phyloP scores from a whole-genome alignment of 1,284 basidiomycete genomes.

The Ceraceosorus guamensis region DNA sequence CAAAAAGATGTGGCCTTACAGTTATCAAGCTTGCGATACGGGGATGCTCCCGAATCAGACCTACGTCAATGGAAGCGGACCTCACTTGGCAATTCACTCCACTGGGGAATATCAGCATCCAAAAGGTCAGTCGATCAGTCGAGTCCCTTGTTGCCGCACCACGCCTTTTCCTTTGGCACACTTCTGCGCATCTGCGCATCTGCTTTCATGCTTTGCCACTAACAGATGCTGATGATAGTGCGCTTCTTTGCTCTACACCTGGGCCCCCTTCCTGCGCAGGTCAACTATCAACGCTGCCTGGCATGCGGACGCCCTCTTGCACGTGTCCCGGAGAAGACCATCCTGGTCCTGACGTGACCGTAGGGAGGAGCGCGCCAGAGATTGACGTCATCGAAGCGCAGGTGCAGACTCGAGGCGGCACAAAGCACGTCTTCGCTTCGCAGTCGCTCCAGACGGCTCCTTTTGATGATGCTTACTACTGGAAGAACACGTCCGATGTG shows the following conservation, averaged over 20 bases:
- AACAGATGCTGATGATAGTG: no score
- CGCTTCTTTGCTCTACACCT: no score
- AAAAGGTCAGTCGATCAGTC: no score
- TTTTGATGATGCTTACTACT: constrained; percentile 15
- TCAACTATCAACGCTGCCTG: constrained; percentile 12
- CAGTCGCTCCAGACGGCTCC: constrained; percentile 18
- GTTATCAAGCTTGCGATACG: constrained; percentile 13
- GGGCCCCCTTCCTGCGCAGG: no score
- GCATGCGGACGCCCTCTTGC: constrained; percentile 14
- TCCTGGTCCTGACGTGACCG: constrained; percentile 14
- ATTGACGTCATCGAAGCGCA: constrained; percentile 17
- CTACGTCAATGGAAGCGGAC: constrained; percentile 5
- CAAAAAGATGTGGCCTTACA: constrained; percentile 19
- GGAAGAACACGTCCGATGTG: constrained; percentile 9
- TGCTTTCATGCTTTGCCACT: no score
- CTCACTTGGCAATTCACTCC: constrained; percentile 8
- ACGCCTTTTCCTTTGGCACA: not conserved
- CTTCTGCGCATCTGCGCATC: not conserved
- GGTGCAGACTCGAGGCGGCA: constrained; percentile 10
- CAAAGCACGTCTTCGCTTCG: constrained; percentile 8
- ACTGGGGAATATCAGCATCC: constrained; percentile 6
- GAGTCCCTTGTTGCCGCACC: no score
- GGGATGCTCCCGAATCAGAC: constrained; percentile 20
- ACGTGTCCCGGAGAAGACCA: constrained; percentile 19
- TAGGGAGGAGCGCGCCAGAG: constrained; percentile 14